Base-by-base conservation (phyloP, 2,329 filamentous ascomycete genomes). In the Scolecobasidium constrictum region DNA sequence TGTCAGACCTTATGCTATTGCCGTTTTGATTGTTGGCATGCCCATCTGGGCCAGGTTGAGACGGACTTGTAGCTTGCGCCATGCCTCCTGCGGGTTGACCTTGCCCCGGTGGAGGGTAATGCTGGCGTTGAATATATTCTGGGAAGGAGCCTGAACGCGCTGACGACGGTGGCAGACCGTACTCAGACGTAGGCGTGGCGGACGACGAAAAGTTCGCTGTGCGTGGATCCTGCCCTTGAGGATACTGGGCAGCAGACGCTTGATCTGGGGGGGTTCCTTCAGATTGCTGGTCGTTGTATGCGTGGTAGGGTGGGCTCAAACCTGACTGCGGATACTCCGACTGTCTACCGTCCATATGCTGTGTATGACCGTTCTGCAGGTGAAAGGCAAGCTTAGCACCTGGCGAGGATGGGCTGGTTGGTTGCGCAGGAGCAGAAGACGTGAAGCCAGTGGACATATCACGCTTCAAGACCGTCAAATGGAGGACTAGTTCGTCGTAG, bases 11-110 rank as follows among this genome's bases (percentile, higher is more conserved):
- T 69, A 81, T 75, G 74, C 78, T 73, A 54, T 61, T 58, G 64
- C 75, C 72, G 70, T 77, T 74, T 71, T 83, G 78, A 75, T 73
- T 67, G 71, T 68, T 81, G 70, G 75, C 72, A 59, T 72, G 71
- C 64, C 72, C 83, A 86, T 87, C 83, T 76, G 80, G 76, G 72
- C 85, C 72, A 79, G 83, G 75, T 75, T 86, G 77, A 69, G 86
- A 94, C 87, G 86, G 85, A 94, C 88, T 94, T 83, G 86, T 86
- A 82, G 86, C 78, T 86, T 94, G 87, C 78, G 88, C 86, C 88
- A 95, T 95, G 81, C 81, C 83, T 79, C 78, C 83, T 68, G 81
- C 77, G 68, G 78, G 78, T 68, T 75, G 79, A 65, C 79, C 75
- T 63, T 78, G 77, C 64, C 75, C 80, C 69, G 76, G 77, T 65